A percentile compares a stretch with the other conserved stretches of the same genome.
Conservation (phyloP, 2,329 filamentous ascomycete species). For the Fusarium pseudocircinatum region DNA sequence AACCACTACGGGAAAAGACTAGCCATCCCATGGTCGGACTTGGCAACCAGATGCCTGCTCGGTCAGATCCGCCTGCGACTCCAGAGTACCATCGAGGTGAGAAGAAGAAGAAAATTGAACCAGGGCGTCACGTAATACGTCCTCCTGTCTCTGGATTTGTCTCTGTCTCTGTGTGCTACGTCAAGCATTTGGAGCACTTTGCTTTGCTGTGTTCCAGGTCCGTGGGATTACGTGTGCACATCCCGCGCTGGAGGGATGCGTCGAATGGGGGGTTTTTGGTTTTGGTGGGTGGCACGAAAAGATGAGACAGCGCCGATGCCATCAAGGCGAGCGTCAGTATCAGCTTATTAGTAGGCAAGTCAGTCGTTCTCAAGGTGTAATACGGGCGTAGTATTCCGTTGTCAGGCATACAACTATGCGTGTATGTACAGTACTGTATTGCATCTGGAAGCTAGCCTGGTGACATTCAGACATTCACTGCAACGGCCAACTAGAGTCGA, state of each 20-base stretch:
- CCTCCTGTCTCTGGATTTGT: neutral
- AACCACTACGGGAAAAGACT: conserved; percentile 3
- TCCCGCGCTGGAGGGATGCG: conserved; percentile 5
- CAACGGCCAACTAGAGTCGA: neutral
- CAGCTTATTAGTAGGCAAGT: neutral
- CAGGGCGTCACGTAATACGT: neutral
- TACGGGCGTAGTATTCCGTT: neutral
- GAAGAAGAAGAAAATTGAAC: neutral
- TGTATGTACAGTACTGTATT: neutral
- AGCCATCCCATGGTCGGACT: neutral
- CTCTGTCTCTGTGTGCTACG: conserved; percentile 8
- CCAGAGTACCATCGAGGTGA: neutral
- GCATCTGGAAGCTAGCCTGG: neutral
- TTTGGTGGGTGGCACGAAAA: conserved; percentile 7
- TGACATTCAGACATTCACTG: conserved; percentile 1
- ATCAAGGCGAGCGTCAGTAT: neutral
- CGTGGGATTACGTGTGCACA: conserved; percentile 31
- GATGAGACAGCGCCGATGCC: conserved; percentile 4
- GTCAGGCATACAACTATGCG: neutral
- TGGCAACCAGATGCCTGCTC: neutral
- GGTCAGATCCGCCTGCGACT: conserved; percentile 8
- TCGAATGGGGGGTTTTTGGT: neutral
- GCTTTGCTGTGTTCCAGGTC: conserved; percentile 35
- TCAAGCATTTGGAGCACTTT: conserved; percentile 5
- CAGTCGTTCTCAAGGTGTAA: neutral